Evolutionary conservation across 139 green algal species (phyloP), one percentile per base, ranked within the genome.

Genomic region (Micractinium sp.): DNA sequence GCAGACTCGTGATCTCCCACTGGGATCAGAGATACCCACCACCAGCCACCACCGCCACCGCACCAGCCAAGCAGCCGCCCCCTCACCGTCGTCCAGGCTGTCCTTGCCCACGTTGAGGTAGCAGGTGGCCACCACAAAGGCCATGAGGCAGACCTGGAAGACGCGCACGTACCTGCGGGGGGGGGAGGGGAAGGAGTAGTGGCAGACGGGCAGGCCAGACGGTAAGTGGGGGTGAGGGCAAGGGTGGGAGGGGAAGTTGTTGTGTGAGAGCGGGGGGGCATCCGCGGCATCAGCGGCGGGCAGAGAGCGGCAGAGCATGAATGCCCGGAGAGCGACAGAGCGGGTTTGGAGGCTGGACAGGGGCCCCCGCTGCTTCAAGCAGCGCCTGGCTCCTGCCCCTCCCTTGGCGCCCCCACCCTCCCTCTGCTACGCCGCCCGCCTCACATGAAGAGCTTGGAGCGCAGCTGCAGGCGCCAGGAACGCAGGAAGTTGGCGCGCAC

Each of bases 391-490:
- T 56, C 47, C 47, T 16, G 7, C 47, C 9, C 47, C 47, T 56
- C 47, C 47, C 47, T 9, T 5, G 7, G 47, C 20, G 63, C 63
- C 63, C 63, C 63, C 63, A 31, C 63, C 20, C 20, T 27, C 63
- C 14, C 63, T 12, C 63, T 71, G 63, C 20, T 13, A 38, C 27
- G 35, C 38, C 14, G 23, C 38, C 23, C 12, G 22, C 23, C 78
- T 84, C 78, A 60, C 85, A 88, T 88, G 56, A 91, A 90, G 14
- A 91, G 53, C n/a, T 41, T 31, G 78, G 78, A 88, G 66, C 88
- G 80, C 47, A 74, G 41, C 85, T 91, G 88, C 66, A 91, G 41
- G 66, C 61, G 86, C 79, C 38, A 77, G 47, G 63, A 19, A 25
- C 88, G 80, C 39, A 60, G 39, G 36, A 83, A 74, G 80, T 88